Conservation (phyloP, 2,329 filamentous ascomycete species). For the Pseudocercospora macadamiae region DNA sequence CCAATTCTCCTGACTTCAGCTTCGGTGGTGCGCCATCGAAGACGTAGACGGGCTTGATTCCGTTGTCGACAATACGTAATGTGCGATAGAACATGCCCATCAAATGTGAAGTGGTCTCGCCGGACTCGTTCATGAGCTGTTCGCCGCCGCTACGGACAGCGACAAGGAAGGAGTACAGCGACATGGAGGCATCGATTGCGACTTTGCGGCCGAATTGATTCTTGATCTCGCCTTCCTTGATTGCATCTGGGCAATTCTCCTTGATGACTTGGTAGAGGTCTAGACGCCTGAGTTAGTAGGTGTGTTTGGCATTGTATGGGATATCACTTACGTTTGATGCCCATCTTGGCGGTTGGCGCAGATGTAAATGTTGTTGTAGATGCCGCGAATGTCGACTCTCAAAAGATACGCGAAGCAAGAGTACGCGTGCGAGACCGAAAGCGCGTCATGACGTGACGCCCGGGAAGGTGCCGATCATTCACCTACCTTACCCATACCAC, state of each 20-base stretch:
- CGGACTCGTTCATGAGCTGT: slow-evolving; percentile 91
- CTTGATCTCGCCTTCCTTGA: slow-evolving; percentile 98
- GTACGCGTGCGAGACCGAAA: too few species aligned
- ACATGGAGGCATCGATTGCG: slow-evolving; percentile 71
- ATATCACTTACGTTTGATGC: slow-evolving; percentile 41
- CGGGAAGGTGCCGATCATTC: too few species aligned
- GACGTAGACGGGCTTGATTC: slow-evolving; percentile 97
- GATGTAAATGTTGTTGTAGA: slow-evolving; percentile 5
- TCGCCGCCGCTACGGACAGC: slow-evolving; percentile 96
- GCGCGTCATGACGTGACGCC: too few species aligned
- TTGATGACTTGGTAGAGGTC: slow-evolving; percentile 54
- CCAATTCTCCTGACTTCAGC: slow-evolving; percentile 94
- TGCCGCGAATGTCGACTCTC: neutral
- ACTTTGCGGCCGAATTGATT: slow-evolving; percentile 98
- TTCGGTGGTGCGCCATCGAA: slow-evolving; percentile 97
- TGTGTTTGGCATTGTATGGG: neutral
- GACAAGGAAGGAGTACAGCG: slow-evolving; percentile 97
- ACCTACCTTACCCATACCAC: neutral
- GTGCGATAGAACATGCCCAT: slow-evolving; percentile 99
- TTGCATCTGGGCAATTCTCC: slow-evolving; percentile 81
- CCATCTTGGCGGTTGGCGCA: slow-evolving; percentile 33
- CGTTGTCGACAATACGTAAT: slow-evolving; percentile 95
- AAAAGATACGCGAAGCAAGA: too few species aligned
- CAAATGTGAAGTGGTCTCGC: slow-evolving; percentile 94
- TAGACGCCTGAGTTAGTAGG: slow-evolving; percentile 20